phyloP scores from a whole-genome alignment of 768 basidiomycete genomes.

The Amanita rimosa region DNA sequence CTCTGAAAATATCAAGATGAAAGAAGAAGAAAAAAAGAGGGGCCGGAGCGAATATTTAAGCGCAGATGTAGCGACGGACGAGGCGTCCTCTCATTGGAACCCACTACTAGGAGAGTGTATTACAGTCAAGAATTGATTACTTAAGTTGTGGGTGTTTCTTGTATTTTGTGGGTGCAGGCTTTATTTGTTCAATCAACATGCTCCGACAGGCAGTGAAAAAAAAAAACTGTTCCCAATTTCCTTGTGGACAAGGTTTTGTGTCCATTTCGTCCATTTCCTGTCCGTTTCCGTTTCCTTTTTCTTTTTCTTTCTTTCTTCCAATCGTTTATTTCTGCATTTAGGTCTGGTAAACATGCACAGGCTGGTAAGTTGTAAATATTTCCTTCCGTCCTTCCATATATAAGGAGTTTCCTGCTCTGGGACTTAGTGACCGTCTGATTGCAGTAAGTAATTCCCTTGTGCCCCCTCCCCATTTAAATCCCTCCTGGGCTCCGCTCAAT shows the following conservation, averaged over 20 bases:
- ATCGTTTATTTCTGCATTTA: neutral
- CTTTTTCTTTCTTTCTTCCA: neutral
- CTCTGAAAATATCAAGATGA: neutral
- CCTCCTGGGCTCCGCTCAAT: neutral
- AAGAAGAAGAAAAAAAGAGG: neutral
- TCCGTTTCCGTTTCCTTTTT: too few relatives aligned
- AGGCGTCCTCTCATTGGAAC: too few relatives aligned
- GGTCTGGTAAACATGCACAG: neutral
- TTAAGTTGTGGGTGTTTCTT: slow-evolving; percentile 22
- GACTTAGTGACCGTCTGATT: neutral
- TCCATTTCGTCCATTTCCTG: too few relatives aligned
- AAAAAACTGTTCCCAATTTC: neutral
- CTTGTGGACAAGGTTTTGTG: neutral
- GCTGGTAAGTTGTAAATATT: neutral
- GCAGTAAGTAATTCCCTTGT: neutral
- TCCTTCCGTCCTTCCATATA: neutral
- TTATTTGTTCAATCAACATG: slow-evolving; percentile 26
- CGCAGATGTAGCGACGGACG: neutral
- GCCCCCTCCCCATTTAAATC: neutral
- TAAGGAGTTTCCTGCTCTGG: neutral
- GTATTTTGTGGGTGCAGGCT: slow-evolving; percentile 24
- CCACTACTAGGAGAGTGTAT: too few relatives aligned
- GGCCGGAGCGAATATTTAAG: neutral
- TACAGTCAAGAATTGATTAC: too few relatives aligned
- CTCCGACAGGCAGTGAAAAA: slow-evolving; percentile 12